Conservation (phyloP, 768 basidiomycete genomes). For the Termitomyces sp. region DNA sequence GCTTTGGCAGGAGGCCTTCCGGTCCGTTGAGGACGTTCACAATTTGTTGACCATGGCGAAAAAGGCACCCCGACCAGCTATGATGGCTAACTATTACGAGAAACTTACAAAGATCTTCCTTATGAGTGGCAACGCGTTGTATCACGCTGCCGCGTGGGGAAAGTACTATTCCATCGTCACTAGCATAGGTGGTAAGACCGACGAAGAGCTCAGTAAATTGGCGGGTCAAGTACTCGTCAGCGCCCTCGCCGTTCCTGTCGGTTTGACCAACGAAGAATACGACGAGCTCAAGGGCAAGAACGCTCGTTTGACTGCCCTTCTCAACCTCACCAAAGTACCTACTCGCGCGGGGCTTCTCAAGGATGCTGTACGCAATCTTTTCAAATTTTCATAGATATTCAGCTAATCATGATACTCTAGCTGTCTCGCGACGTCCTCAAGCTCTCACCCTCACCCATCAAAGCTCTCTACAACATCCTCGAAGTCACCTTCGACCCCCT, state of each 20-base stretch:
- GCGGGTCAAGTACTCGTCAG: constrained; percentile 91
- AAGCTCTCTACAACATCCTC: constrained; percentile 80
- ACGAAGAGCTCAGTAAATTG: constrained; percentile 76
- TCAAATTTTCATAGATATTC: background rate
- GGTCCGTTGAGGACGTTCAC: constrained; percentile 97
- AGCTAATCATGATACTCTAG: constrained; percentile 31
- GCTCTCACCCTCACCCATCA: constrained; percentile 69
- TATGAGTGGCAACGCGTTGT: constrained; percentile 91
- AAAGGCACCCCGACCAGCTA: constrained; percentile 85
- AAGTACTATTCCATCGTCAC: constrained; percentile 75
- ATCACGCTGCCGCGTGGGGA: constrained; percentile 96
- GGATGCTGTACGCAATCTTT: constrained; percentile 66
- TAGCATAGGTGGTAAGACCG: constrained; percentile 66
- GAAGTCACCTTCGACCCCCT: constrained; percentile 94
- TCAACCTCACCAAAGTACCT: constrained; percentile 81
- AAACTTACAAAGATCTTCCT: constrained; percentile 96
- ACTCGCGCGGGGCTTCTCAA: constrained; percentile 82
- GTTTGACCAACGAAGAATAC: constrained; percentile 44
- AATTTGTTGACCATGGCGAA: constrained; percentile 92
- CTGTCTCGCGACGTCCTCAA: constrained; percentile 81
- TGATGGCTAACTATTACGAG: constrained; percentile 99
- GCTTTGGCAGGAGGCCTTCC: constrained; percentile 98
- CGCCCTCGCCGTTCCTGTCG: constrained; percentile 91
- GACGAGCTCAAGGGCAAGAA: constrained; percentile 59
- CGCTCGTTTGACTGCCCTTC: constrained; percentile 76